These are phyloP conservation scores for Yamadazyma philogaea DNA, from an alignment of 805 yeast genomes.

Conservation along the genomic window DNA sequence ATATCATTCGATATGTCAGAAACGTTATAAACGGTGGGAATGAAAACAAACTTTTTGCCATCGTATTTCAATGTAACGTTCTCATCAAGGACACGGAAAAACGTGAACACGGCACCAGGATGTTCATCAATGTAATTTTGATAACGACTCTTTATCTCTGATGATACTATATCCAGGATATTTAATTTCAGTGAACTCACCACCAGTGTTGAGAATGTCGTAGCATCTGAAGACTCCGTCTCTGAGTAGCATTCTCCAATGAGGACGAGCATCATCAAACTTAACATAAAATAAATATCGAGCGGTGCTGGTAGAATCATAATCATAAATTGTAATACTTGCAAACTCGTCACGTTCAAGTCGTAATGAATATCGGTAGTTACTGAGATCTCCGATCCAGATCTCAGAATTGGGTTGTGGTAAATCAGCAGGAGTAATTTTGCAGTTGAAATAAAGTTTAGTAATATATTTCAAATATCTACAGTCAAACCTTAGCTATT, in stretches of 20 bases:
- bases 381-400: neutral
- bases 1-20: neutral
- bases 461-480: too few species aligned
- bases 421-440: neutral
- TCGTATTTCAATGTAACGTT: neutral
- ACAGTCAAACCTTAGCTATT: too few species aligned
- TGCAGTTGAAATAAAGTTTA: neutral
- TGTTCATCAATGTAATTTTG: constrained; percentile 1
- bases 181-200: constrained; percentile 1
- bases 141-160: neutral
- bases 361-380: neutral
- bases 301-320: neutral
- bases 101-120: neutral
- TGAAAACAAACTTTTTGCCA: neutral
- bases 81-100: neutral
- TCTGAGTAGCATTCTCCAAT: neutral
- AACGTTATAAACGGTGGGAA: neutral
- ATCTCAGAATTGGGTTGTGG: neutral
- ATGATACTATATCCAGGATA: neutral
- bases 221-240: constrained; percentile 3
- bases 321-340: neutral
- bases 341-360: neutral
- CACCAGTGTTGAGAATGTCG: constrained; percentile 3
- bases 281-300: neutral
- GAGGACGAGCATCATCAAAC: constrained; percentile 1